Evolutionary conservation across 345 rosid species (phyloP).

Genomic region (Populus davidiana): DNA sequence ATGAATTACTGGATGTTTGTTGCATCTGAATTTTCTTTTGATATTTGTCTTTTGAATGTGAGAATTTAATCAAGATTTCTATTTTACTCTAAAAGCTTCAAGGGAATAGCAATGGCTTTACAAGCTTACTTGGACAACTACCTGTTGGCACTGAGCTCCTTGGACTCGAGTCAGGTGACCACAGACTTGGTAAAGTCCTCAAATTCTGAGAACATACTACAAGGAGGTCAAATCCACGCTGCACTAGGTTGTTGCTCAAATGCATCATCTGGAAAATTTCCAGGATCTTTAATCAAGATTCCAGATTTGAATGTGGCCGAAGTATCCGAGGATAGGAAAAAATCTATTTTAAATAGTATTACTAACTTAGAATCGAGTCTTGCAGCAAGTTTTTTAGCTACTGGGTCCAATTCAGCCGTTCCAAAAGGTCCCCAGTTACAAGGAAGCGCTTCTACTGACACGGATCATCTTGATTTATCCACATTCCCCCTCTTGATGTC

Average conservation of each 20-base stretch:
- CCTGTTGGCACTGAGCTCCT: not conserved
- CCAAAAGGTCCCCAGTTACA: not conserved
- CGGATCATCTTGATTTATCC: not conserved
- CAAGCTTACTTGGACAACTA: slow-evolving; percentile 15
- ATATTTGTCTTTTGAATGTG: not conserved
- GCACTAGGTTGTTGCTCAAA: slow-evolving; percentile 2
- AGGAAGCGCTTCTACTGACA: not conserved
- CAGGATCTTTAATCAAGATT: not conserved
- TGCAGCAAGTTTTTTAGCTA: slow-evolving; percentile 3
- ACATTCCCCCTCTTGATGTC: not conserved
- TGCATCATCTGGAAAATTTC: slow-evolving; percentile 7
- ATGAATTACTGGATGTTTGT: too few species aligned
- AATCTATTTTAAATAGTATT: not conserved
- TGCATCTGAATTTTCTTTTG: not conserved
- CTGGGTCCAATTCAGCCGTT: not conserved
- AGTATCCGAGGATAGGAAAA: not conserved
- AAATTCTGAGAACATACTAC: not conserved
- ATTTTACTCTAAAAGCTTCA: not conserved
- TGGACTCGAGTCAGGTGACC: not conserved
- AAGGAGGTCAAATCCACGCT: slow-evolving; percentile 5
- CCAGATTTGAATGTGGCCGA: not conserved
- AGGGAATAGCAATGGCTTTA: slow-evolving; percentile 9
- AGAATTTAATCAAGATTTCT: not conserved
- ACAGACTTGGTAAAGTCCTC: not conserved
- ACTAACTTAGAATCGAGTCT: slow-evolving; percentile 2